Evolutionary conservation across 2,329 filamentous ascomycete genomes (phyloP).

Genomic region (Hymenoscyphus fructigenus): DNA sequence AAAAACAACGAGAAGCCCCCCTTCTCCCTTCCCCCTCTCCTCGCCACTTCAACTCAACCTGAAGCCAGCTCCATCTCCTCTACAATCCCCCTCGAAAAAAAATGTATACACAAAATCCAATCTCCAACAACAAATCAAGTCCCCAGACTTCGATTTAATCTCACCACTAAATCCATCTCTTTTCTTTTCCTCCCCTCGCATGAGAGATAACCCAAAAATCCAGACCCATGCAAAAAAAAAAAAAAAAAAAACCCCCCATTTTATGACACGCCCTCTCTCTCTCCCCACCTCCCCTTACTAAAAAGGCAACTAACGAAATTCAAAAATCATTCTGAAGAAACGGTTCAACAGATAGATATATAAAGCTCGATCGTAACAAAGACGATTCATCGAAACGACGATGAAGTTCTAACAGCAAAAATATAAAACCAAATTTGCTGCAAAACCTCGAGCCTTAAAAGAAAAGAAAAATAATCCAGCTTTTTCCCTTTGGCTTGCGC

Average conservation of each 20-base stretch:
- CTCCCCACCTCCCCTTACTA: not conserved
- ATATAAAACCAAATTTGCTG: no score
- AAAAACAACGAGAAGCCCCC: not conserved
- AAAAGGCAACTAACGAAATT: not conserved
- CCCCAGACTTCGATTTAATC: not conserved
- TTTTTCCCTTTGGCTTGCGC: not conserved
- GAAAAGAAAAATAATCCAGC: constrained; percentile 1
- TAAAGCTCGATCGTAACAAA: not conserved
- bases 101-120: not conserved
- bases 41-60: no score
- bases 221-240: not conserved
- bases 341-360: not conserved
- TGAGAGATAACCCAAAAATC: not conserved
- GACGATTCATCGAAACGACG: no score
- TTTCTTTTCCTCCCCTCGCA: not conserved
- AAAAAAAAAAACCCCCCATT: not conserved
- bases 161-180: not conserved
- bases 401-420: no score
- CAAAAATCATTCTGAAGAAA: not conserved
- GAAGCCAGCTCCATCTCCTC: no score
- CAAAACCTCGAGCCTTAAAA: not conserved
- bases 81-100: not conserved
- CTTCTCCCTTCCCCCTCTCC: no score
- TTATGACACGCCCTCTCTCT: not conserved
- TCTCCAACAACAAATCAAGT: not conserved